These are phyloP conservation scores for Aeschynomene evenia DNA, from an alignment of 306 rosid species.

Conservation along the genomic window DNA sequence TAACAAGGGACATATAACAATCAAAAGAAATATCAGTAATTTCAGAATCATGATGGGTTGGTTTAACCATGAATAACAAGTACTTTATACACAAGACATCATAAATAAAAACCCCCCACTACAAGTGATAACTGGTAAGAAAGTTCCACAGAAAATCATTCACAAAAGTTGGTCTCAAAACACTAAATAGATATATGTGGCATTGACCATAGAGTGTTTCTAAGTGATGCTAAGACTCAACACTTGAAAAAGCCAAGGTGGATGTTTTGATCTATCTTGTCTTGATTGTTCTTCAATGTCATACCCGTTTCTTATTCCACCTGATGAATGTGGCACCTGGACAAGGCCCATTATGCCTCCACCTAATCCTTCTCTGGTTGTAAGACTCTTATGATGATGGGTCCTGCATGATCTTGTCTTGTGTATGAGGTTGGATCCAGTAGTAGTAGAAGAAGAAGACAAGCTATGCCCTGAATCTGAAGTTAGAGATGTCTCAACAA, in stretches of 20 bases:
- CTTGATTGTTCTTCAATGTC: constrained; percentile 48
- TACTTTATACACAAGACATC: constrained; percentile 43
- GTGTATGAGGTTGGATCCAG: constrained; percentile 62
- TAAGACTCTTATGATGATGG: constrained; percentile 29
- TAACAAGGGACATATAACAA: background rate
- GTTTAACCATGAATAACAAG: constrained; percentile 22
- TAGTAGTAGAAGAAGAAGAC: constrained; percentile 56
- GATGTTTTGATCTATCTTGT: constrained; percentile 55
- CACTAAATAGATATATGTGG: constrained; percentile 31
- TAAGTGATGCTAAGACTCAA: constrained; percentile 57
- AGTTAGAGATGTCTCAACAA: constrained; percentile 41
- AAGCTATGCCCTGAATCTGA: constrained; percentile 62
- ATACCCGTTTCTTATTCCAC: constrained; percentile 34
- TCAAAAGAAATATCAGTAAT: constrained; percentile 14
- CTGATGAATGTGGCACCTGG: constrained; percentile 40
- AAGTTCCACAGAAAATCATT: constrained; percentile 36
- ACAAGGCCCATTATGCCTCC: constrained; percentile 34
- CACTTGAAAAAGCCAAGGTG: constrained; percentile 67
- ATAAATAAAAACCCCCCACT: constrained; percentile 32
- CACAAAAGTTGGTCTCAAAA: constrained; percentile 41
- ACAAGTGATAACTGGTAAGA: constrained; percentile 27
- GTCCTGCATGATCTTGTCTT: constrained; percentile 39
- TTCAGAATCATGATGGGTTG: constrained; percentile 19
- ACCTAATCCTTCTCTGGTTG: constrained; percentile 32
- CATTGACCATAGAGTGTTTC: constrained; percentile 33